Percentiles rank a stretch among this genome's conserved stretches.
These are phyloP conservation scores for Fusarium sulawesiense DNA, from an alignment of 2,329 filamentous ascomycete species.

Conservation along the genomic window DNA sequence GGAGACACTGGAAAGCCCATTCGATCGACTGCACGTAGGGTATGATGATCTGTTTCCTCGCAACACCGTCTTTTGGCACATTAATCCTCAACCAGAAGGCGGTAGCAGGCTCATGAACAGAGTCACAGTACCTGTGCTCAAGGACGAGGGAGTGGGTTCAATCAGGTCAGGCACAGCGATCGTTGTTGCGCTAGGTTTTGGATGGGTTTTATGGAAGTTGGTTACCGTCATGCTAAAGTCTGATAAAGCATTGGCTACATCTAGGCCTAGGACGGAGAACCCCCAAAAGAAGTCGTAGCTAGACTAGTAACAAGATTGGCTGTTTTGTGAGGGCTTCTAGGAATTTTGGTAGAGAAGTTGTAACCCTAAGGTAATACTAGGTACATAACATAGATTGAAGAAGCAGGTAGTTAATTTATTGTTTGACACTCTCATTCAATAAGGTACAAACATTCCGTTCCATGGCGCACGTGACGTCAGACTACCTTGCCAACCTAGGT, in stretches of 20 bases:
- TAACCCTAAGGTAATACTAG: background rate
- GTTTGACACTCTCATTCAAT: background rate
- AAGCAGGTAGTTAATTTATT: background rate
- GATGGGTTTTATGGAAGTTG: constrained; percentile 76
- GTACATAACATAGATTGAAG: background rate
- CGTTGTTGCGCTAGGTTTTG: constrained; percentile 71
- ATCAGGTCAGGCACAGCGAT: constrained; percentile 67
- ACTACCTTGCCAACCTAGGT: background rate
- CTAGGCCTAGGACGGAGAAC: background rate
- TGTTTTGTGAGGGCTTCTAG: background rate
- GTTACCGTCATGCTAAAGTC: constrained; percentile 23
- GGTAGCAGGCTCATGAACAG: constrained; percentile 61
- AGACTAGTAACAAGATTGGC: background rate
- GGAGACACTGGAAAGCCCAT: constrained; percentile 82
- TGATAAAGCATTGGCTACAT: background rate
- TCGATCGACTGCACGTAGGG: constrained; percentile 85
- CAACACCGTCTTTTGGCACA: constrained; percentile 85
- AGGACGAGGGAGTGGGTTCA: constrained; percentile 61
- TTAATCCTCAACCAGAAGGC: constrained; percentile 62
- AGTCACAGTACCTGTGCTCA: constrained; percentile 74
- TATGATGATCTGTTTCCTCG: constrained; percentile 84
- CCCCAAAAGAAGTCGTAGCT: constrained; percentile 42
- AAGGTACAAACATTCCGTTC: background rate
- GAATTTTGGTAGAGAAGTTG: background rate
- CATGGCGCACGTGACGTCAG: constrained; percentile 45